Percentiles rank a stretch among this genome's conserved stretches.
Conservation (phyloP, 2,329 filamentous ascomycete genomes). For the Aureobasidium sp. region DNA sequence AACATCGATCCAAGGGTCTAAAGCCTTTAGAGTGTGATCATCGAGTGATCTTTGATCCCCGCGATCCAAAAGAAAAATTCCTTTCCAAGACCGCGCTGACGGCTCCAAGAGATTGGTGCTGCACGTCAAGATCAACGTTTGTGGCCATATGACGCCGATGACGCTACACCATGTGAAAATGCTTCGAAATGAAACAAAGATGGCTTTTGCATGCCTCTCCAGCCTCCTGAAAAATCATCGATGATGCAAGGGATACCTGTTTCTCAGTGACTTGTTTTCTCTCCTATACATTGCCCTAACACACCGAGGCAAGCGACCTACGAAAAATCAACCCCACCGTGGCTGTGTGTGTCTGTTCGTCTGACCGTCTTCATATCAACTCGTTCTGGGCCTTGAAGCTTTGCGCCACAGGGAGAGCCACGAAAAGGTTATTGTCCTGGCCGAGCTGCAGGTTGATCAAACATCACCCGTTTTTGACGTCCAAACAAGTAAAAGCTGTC, state of each 20-base stretch:
- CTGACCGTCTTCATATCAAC: neutral
- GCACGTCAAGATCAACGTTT: neutral
- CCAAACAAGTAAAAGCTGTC: constrained; percentile 2
- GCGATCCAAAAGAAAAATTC: neutral
- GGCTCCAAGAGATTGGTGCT: constrained; percentile 8
- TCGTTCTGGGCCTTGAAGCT: constrained; percentile 6
- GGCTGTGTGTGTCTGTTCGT: constrained; percentile 1
- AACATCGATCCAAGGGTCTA: neutral
- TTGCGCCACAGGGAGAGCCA: constrained; percentile 7
- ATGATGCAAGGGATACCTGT: neutral
- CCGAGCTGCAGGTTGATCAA: constrained; percentile 8
- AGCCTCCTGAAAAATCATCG: neutral
- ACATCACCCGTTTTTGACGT: constrained; percentile 2
- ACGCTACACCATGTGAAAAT: constrained; percentile 9
- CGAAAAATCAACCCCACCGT: neutral
- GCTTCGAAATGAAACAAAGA: neutral
- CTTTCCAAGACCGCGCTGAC: neutral
- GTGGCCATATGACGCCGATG: constrained; percentile 7
- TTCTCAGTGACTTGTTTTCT: neutral
- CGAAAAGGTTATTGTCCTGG: neutral
- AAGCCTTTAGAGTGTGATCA: neutral
- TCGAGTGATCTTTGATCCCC: neutral
- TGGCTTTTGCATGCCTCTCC: constrained; percentile 1
- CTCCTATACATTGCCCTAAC: neutral
- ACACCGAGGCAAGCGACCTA: neutral